Conservation (phyloP, 1,284 basidiomycete species). For the Cryptococcus hybrid region DNA sequence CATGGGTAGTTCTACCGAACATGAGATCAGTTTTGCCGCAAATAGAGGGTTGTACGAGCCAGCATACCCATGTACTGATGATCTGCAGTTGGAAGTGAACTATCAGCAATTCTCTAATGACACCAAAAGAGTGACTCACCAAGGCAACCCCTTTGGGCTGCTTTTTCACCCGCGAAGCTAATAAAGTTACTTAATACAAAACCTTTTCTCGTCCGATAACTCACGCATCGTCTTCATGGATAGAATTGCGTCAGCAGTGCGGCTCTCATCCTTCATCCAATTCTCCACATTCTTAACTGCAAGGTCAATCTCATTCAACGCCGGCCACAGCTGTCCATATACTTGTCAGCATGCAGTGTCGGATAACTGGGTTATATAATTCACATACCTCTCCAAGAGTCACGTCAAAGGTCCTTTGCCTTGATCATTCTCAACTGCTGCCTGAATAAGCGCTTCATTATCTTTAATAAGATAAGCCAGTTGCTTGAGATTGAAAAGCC, state of each 20-base stretch:
- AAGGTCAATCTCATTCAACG: conserved; percentile 61
- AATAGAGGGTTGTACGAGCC: too few relatives aligned
- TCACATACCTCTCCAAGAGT: conserved; percentile 33
- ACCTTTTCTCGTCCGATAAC: conserved; percentile 2
- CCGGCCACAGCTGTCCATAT: conserved; percentile 45
- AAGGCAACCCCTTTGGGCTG: conserved; percentile 73
- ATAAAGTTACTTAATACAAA: too few relatives aligned
- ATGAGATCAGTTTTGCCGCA: too few relatives aligned
- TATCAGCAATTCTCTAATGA: too few relatives aligned
- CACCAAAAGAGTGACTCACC: conserved; percentile 46
- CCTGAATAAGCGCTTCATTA: conserved; percentile 56
- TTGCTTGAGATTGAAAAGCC: conserved; percentile 63
- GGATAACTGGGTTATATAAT: not conserved
- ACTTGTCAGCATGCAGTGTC: not conserved
- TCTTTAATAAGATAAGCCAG: conserved; percentile 63
- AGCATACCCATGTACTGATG: too few relatives aligned
- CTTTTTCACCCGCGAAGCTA: conserved; percentile 61
- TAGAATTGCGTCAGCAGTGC: conserved; percentile 54
- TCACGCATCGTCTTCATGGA: conserved; percentile 43
- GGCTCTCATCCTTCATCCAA: conserved; percentile 70
- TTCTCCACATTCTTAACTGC: conserved; percentile 67
- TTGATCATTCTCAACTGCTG: conserved; percentile 58
- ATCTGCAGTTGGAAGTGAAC: too few relatives aligned
- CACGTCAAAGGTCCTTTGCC: conserved; percentile 52
- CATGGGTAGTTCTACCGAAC: conserved; percentile 57